Evolutionary conservation across 805 yeast species (phyloP).

Genomic region (Candida endomychidarum): DNA sequence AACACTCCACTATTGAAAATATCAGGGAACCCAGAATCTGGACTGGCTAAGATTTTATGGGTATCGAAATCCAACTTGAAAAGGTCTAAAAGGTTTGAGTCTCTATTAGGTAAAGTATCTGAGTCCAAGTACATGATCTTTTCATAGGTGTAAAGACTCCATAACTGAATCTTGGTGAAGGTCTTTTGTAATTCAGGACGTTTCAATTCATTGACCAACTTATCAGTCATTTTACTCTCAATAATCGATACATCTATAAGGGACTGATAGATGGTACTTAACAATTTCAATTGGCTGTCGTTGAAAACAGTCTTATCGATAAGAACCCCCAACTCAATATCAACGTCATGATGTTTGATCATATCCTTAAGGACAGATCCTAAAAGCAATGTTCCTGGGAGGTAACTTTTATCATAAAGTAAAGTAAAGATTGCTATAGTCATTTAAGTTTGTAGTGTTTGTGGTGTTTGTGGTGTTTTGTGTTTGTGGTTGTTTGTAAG

Average conservation of each 20-base stretch:
- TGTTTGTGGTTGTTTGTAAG: neutral
- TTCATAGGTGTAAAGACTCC: conserved; percentile 48
- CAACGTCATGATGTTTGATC: conserved; percentile 10
- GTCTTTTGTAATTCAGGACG: conserved; percentile 56
- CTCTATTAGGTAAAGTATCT: conserved; percentile 52
- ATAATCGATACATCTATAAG: conserved; percentile 28
- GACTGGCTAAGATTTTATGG: conserved; percentile 51
- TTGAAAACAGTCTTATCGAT: conserved; percentile 31
- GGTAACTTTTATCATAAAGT: conserved; percentile 49
- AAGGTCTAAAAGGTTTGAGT: conserved; percentile 27
- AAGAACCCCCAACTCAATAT: conserved; percentile 29
- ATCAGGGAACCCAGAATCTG: conserved; percentile 93
- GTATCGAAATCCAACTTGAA: conserved; percentile 24
- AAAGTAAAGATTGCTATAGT: conserved; percentile 46
- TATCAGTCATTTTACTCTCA: conserved; percentile 20
- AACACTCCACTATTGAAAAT: conserved; percentile 81
- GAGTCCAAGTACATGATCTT: conserved; percentile 61
- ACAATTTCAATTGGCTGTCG: conserved; percentile 25
- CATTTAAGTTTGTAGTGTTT: too few species aligned
- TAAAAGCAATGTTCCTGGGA: conserved; percentile 58
- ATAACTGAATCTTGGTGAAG: conserved; percentile 55
- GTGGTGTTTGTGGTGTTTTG: too few species aligned
- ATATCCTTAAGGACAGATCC: conserved; percentile 34
- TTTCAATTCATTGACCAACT: conserved; percentile 34
- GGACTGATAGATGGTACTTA: conserved; percentile 28